Evolutionary conservation across 768 basidiomycete species (phyloP).

Genomic region (Mycena epipterygia): DNA sequence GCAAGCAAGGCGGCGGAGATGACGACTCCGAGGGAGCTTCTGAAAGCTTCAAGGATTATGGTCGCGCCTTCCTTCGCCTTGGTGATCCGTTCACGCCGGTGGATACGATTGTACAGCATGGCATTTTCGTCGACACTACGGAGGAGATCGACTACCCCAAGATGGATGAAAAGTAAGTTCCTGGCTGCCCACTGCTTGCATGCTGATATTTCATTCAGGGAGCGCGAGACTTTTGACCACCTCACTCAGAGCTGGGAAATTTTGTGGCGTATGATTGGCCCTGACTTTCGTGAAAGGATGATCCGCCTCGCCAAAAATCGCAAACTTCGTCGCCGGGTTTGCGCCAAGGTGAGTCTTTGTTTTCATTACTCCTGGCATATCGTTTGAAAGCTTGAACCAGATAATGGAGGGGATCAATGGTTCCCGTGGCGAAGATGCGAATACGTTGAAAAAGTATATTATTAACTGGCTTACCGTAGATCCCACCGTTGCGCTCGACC

Average conservation of each 20-base stretch:
- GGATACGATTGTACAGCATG: constrained; percentile 5
- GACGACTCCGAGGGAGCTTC: background rate
- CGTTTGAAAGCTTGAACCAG: background rate
- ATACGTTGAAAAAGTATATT: constrained; percentile 1
- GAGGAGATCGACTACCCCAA: constrained; percentile 2
- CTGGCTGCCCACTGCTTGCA: background rate
- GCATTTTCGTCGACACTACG: constrained; percentile 13
- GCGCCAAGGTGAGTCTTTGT: background rate
- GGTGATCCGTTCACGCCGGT: background rate
- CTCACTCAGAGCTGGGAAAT: constrained; percentile 3
- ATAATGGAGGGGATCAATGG: background rate
- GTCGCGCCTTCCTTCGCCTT: background rate
- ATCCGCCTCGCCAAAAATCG: background rate
- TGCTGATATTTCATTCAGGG: background rate
- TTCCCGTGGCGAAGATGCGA: constrained; percentile 8
- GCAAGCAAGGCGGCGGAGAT: background rate
- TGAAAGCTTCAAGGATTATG: background rate
- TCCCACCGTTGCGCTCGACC: background rate
- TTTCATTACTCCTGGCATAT: background rate
- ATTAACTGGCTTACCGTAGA: background rate
- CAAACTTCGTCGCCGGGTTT: background rate
- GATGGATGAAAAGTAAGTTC: constrained; percentile 4
- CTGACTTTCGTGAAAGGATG: background rate
- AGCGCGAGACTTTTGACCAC: background rate
- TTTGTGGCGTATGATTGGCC: constrained; percentile 8